Conservation (phyloP, 2,329 filamentous ascomycete species). For the Cercospora zeina region DNA sequence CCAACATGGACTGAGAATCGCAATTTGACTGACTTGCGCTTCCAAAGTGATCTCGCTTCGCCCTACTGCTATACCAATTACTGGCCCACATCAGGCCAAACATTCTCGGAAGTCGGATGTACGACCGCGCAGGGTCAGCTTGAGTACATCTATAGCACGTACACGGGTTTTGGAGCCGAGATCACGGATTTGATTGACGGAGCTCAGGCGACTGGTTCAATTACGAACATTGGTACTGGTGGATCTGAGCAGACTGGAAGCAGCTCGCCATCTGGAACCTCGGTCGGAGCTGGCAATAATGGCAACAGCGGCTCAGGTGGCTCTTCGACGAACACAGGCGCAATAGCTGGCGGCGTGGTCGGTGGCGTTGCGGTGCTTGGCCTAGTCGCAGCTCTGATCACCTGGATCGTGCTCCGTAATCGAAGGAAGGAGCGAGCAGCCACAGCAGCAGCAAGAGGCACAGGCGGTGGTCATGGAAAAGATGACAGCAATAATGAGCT, state of each 20-base stretch:
- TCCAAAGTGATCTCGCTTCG: neutral
- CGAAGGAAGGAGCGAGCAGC: constrained; percentile 13
- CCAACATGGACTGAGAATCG: neutral
- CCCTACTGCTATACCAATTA: constrained; percentile 17
- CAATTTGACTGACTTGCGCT: neutral
- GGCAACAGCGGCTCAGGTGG: neutral
- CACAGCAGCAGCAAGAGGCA: neutral
- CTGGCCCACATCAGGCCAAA: constrained; percentile 11
- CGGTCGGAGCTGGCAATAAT: neutral
- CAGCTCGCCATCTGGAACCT: neutral
- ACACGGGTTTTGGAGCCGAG: constrained; percentile 9
- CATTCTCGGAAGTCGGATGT: constrained; percentile 5
- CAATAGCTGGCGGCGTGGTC: constrained; percentile 14
- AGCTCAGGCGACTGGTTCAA: neutral
- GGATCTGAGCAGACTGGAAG: neutral
- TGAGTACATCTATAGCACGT: constrained; percentile 13
- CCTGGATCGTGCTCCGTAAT: constrained; percentile 17
- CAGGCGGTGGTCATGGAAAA: neutral
- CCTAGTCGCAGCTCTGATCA: constrained; percentile 14
- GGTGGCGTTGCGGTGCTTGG: constrained; percentile 15
- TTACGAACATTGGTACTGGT: neutral
- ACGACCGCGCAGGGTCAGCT: constrained; percentile 11
- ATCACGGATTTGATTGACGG: neutral
- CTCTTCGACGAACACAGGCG: constrained; percentile 8
- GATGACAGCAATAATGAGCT: neutral